Conservation (phyloP, 2,329 filamentous ascomycete species). For the Sclerotinia subarctica region DNA sequence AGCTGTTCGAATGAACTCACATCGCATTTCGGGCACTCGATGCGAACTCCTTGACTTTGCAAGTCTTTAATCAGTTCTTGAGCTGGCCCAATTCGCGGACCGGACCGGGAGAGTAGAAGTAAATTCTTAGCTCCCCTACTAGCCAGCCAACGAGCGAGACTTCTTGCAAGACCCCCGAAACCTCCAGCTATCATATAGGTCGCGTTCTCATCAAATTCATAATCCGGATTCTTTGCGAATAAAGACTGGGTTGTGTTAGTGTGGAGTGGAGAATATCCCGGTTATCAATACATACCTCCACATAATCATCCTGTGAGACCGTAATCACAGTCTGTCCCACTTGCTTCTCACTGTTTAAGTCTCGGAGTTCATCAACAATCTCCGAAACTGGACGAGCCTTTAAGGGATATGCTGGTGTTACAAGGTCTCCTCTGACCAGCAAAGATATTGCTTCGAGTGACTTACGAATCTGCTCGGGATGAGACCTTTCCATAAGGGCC, state of each 20-base stretch:
- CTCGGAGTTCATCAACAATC: constrained; percentile 22
- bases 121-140: constrained; percentile 34
- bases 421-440: not conserved
- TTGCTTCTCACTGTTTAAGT: constrained; percentile 25
- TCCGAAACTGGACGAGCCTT: constrained; percentile 20
- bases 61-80: constrained; percentile 20
- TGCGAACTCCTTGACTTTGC: not conserved
- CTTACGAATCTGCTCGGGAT: not conserved
- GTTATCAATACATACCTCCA: not conserved
- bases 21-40: constrained; percentile 4
- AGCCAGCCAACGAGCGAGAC: constrained; percentile 29
- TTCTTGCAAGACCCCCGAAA: constrained; percentile 34
- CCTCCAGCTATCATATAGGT: constrained; percentile 36
- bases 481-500: not conserved
- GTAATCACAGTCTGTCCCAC: constrained; percentile 25
- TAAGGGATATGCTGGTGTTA: constrained; percentile 1
- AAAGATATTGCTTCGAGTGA: not conserved
- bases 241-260: not conserved
- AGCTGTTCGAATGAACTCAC: not conserved
- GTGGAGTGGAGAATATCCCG: not conserved
- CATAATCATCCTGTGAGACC: not conserved
- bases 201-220: not conserved
- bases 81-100: not conserved
- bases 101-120: constrained; percentile 31
- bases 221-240: not conserved